Base-by-base conservation (phyloP, 73 alveolate species). In the Paramecium bursaria region DNA sequence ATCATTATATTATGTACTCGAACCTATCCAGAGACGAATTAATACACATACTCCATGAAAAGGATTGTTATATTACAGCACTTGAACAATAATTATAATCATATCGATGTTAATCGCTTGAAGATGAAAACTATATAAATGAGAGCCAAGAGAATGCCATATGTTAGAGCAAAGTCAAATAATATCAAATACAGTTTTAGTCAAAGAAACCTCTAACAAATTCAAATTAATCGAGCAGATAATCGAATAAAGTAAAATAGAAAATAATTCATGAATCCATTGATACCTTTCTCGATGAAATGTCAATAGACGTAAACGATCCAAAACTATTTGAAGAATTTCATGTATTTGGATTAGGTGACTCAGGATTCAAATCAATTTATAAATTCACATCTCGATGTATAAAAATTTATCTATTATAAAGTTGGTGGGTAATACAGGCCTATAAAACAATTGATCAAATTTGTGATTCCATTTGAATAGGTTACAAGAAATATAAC, bases 41-140 rank as follows among this genome's bases (percentile, higher is more conserved):
- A 39, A 39, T 7, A 11, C 14, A 67, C 15, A 39, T 67, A 42
- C 22, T 67, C 25, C 44, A 67, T 42, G 82, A 67, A 42, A 67
- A 67, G 39, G 82, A 67, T 42, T 67, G 82, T 67, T 67, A 67
- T 27, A 67, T 67, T 9, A 21, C 33, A 42, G 82, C 82, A 33
- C 82, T 67, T 67, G 82, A 67, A 42, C 21, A 67, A 21, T 42
- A 67, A 27, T 19, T 67, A 10, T 53, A 67, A 67, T 27, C 44
- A 21, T 25, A 47, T 67, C 19, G 55, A 19, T 19, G 33, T 35
- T 25, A 9, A 7, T 35, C 82, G 0, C 44, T 57, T 9, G 82
- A 67, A 19, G 82, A 42, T 25, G 82, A 67, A 39, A 19, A 35
- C 11, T 21, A 67, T 67, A 13, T 67, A 42, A 47, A 67, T 42